Evolutionary conservation across 164 flowering plant species (phyloP).

Genomic region (Malania oleifera): DNA sequence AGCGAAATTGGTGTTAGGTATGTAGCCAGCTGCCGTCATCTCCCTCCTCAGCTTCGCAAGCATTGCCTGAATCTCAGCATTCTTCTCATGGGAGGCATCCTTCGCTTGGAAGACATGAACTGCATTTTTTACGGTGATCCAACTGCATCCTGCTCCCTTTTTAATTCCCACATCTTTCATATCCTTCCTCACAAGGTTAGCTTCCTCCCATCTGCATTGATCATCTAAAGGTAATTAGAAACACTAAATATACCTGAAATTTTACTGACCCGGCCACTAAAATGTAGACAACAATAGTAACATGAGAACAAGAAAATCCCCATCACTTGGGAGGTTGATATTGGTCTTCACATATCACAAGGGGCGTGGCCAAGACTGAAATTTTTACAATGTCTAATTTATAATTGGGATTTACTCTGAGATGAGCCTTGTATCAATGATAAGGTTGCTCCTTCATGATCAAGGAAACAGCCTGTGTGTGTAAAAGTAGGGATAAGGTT

Average conservation of each 20-base stretch:
- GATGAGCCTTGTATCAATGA: too few species aligned
- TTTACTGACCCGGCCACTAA: not conserved
- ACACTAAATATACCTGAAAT: not conserved
- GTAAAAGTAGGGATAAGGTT: too few species aligned
- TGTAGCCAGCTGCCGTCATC: constrained; percentile 63
- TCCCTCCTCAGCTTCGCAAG: constrained; percentile 40
- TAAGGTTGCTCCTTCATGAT: too few species aligned
- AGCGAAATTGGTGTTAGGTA: constrained; percentile 56
- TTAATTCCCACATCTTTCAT: constrained; percentile 72
- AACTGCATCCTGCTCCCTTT: constrained; percentile 73
- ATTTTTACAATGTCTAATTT: too few species aligned
- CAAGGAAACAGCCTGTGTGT: too few species aligned
- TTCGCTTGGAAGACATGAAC: constrained; percentile 77
- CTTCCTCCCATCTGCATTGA: constrained; percentile 74
- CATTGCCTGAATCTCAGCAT: constrained; percentile 55
- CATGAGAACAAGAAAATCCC: too few species aligned
- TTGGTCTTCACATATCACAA: too few species aligned
- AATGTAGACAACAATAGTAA: not conserved
- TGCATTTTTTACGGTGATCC: constrained; percentile 50
- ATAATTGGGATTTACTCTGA: too few species aligned
- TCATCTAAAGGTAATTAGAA: constrained; percentile 3
- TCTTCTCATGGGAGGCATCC: constrained; percentile 56
- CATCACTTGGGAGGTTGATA: too few species aligned
- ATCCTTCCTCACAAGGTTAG: constrained; percentile 56
- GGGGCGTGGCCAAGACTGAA: too few species aligned